Conservation (phyloP, 2,329 filamentous ascomycete species). For the Pseudohalonectria lignicola region DNA sequence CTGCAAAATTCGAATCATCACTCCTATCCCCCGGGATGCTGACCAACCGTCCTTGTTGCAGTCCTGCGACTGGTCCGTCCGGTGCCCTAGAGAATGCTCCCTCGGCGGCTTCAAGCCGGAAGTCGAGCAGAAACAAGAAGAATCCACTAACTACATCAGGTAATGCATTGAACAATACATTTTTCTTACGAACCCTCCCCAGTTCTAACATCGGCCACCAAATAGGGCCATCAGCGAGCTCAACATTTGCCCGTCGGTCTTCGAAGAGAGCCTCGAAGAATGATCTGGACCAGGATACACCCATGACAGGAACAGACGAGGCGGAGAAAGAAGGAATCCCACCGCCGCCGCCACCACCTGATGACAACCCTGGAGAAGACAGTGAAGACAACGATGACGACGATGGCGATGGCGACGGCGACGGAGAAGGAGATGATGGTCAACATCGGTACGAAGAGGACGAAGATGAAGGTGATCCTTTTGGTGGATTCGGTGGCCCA, state of each 20-base stretch:
- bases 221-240: no score
- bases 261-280: slow-evolving; percentile 40
- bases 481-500: slow-evolving; percentile 58
- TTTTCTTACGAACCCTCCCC: no score
- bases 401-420: slow-evolving; percentile 31
- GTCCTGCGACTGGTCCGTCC: slow-evolving; percentile 15
- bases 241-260: neutral
- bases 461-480: slow-evolving; percentile 35
- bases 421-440: slow-evolving; percentile 44
- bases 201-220: no score
- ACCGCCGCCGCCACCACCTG: slow-evolving; percentile 27
- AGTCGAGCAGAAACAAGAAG: slow-evolving; percentile 64
- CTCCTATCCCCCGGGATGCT: no score
- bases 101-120: slow-evolving; percentile 57
- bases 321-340: slow-evolving; percentile 30
- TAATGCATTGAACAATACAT: neutral
- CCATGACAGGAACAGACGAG: slow-evolving; percentile 61
- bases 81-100: slow-evolving; percentile 49
- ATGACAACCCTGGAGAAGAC: slow-evolving; percentile 26
- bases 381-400: slow-evolving; percentile 26
- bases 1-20: no score
- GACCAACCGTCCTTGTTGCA: no score
- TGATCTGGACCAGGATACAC: slow-evolving; percentile 49
- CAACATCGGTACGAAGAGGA: slow-evolving; percentile 51
- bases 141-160: slow-evolving; percentile 25